These are phyloP conservation scores for Yarrowia divulgata DNA, from an alignment of 805 yeast species.

Conservation along the genomic window DNA sequence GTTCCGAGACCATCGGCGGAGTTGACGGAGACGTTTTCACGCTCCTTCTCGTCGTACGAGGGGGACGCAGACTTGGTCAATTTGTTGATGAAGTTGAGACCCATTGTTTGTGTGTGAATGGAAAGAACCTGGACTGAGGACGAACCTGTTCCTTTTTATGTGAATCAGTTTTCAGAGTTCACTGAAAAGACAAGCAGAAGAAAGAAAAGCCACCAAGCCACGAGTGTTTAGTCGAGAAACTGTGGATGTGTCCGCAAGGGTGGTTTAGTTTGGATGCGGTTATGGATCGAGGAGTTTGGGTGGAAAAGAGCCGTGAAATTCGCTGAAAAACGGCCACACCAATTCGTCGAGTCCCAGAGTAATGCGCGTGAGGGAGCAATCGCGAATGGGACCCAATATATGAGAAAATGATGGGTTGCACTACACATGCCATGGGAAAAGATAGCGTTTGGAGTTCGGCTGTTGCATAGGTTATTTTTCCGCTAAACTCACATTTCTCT, in stretches of 20 bases:
- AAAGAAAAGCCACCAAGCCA: slow-evolving; percentile 36
- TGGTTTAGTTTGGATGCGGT: background rate
- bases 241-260: slow-evolving; percentile 8
- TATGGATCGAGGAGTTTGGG: background rate
- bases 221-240: background rate
- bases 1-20: slow-evolving; percentile 30
- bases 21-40: slow-evolving; percentile 13
- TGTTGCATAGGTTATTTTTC: slow-evolving; percentile 26
- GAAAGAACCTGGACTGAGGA: background rate
- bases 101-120: background rate
- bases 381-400: slow-evolving; percentile 6
- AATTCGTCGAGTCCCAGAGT: slow-evolving; percentile 16
- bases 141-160: background rate
- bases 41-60: slow-evolving; percentile 24
- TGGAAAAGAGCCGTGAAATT: background rate
- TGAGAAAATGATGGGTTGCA: slow-evolving; percentile 33
- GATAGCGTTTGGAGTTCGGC: slow-evolving; percentile 4
- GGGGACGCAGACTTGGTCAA: slow-evolving; percentile 29
- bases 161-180: background rate
- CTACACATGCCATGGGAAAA: slow-evolving; percentile 5
- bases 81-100: slow-evolving; percentile 35
- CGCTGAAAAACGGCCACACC: background rate
- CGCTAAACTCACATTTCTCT: slow-evolving; percentile 11
- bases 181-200: background rate
- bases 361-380: background rate